phyloP scores from a whole-genome alignment of 108 stramenopile species.

The Skeletonema potamos region DNA sequence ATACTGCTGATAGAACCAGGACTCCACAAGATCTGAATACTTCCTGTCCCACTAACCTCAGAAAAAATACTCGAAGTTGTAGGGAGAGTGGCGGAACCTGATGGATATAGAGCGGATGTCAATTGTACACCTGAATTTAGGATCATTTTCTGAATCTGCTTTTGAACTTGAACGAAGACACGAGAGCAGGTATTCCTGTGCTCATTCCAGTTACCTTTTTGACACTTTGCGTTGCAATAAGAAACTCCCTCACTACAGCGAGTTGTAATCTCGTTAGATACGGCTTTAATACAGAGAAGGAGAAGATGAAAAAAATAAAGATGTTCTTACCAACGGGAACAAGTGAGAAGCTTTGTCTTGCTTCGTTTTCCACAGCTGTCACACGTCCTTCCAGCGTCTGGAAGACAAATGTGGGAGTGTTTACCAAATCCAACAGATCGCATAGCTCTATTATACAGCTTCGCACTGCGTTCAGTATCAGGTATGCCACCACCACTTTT shows the following conservation, averaged over 20 bases:
- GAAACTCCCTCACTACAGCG: constrained; percentile 2
- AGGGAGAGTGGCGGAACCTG: not conserved
- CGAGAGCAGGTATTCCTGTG: constrained; percentile 15
- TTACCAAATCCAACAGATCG: not conserved
- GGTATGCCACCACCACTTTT: not conserved
- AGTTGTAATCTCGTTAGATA: not conserved
- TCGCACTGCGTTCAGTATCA: not conserved
- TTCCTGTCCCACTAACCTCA: constrained; percentile 8
- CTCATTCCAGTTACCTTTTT: constrained; percentile 15
- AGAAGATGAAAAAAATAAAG: no score
- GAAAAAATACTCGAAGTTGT: not conserved
- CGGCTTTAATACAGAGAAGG: not conserved
- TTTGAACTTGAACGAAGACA: constrained; percentile 5
- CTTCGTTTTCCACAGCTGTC: not conserved
- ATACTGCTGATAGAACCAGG: constrained; percentile 1
- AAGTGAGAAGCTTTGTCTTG: not conserved
- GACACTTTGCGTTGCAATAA: constrained; percentile 19
- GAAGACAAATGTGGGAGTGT: not conserved
- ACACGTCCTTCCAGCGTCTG: not conserved
- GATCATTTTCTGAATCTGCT: not conserved
- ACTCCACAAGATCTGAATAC: not conserved
- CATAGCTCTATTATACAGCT: not conserved
- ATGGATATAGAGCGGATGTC: not conserved
- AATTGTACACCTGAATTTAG: not conserved
- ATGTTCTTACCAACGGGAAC: not conserved